Conservation (phyloP, 495 filamentous ascomycete genomes). For the Glonium stellatum region DNA sequence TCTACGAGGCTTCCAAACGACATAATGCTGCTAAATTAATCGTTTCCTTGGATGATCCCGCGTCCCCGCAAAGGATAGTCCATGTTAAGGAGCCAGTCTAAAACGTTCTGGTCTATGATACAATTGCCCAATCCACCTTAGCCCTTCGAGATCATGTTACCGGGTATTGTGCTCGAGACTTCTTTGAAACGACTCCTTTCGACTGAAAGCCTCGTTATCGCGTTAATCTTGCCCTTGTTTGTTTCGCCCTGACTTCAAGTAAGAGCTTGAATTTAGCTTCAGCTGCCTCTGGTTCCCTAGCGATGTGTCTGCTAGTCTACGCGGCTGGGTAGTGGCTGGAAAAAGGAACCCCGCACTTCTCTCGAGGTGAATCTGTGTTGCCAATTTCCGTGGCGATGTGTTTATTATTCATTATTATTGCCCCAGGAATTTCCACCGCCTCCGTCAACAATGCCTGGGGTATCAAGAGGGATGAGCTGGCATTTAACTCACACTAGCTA, state of each 20-base stretch:
- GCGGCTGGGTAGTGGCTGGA: background rate
- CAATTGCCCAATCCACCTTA: too few species aligned
- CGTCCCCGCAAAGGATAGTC: background rate
- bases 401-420: background rate
- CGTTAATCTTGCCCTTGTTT: too few species aligned
- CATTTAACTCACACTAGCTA: background rate
- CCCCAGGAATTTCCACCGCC: background rate
- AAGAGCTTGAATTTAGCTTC: background rate
- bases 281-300: background rate
- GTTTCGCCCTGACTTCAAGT: too few species aligned
- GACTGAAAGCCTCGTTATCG: too few species aligned
- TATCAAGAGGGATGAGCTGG: background rate
- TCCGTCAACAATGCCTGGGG: background rate
- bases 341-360: background rate
- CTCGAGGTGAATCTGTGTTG: background rate
- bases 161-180: too few species aligned
- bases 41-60: background rate
- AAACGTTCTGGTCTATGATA: background rate
- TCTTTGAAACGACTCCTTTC: too few species aligned
- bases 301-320: background rate
- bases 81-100: too few species aligned
- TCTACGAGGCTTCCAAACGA: background rate
- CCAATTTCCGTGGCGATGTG: background rate
- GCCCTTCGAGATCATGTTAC: too few species aligned
- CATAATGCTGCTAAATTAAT: background rate